These are phyloP conservation scores for Sugiyamaella mastotermitis DNA, from an alignment of 805 yeast genomes.

Conservation along the genomic window DNA sequence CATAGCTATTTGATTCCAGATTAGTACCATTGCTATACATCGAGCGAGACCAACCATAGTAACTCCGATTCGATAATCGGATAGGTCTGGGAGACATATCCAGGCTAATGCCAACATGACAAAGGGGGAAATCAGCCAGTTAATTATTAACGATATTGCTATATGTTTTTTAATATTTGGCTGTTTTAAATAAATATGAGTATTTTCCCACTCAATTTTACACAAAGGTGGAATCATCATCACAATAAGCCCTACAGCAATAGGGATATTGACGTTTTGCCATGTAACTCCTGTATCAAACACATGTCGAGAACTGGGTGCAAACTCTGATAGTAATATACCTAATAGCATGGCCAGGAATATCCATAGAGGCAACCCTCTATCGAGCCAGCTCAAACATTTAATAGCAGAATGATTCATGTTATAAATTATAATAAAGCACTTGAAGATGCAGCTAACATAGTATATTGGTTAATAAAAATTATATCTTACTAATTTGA, in stretches of 20 bases:
- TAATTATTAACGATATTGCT: constrained; percentile 38
- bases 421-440: no score
- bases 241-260: constrained; percentile 42
- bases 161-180: constrained; percentile 29
- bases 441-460: no score
- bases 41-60: constrained; percentile 55
- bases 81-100: constrained; percentile 42
- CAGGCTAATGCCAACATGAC: constrained; percentile 51
- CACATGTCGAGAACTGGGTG: constrained; percentile 20
- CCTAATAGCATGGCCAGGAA: constrained; percentile 25
- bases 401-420: no score
- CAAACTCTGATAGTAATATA: constrained; percentile 22
- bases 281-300: constrained; percentile 17
- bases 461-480: no score
- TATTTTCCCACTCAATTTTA: constrained; percentile 46
- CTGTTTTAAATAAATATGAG: constrained; percentile 27
- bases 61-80: constrained; percentile 48
- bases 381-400: constrained; percentile 15
- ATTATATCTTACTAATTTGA: no score
- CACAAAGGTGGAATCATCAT: constrained; percentile 57
- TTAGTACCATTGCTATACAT: constrained; percentile 57
- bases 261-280: constrained; percentile 24
- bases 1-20: constrained; percentile 51
- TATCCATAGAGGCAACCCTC: constrained; percentile 25
- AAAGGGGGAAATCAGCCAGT: constrained; percentile 56